These are phyloP conservation scores for Prunella vulgaris DNA, from an alignment of 257 asterid species.

Conservation along the genomic window DNA sequence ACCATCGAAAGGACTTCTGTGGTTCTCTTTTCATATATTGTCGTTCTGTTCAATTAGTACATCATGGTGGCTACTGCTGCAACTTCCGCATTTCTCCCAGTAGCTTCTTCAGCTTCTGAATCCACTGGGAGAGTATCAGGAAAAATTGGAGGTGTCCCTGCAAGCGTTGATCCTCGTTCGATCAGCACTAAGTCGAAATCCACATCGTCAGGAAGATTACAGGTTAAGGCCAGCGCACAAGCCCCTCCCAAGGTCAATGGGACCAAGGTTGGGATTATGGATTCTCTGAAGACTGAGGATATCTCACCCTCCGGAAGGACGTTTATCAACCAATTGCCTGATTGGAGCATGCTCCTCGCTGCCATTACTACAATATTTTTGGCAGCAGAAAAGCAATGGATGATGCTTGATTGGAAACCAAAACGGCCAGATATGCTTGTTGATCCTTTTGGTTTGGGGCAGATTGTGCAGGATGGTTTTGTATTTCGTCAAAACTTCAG, in stretches of 20 bases:
- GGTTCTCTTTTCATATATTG: constrained; percentile 4
- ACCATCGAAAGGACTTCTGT: constrained; percentile 10
- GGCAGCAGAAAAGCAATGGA: constrained; percentile 99
- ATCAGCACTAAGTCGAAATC: constrained; percentile 53
- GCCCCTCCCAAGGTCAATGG: constrained; percentile 94
- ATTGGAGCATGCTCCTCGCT: constrained; percentile 99
- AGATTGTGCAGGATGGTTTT: constrained; percentile 80
- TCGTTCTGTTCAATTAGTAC: constrained; percentile 8
- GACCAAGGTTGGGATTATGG: constrained; percentile 74
- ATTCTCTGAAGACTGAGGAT: constrained; percentile 59
- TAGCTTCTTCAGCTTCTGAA: constrained; percentile 55
- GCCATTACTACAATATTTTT: constrained; percentile 88
- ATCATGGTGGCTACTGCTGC: constrained; percentile 84
- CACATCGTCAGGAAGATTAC: constrained; percentile 54
- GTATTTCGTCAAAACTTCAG: constrained; percentile 90
- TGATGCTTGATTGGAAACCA: constrained; percentile 99
- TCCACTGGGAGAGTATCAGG: constrained; percentile 60
- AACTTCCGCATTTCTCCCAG: constrained; percentile 61
- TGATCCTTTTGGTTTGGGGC: constrained; percentile 86
- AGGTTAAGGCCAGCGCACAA: constrained; percentile 76
- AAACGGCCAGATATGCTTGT: constrained; percentile 73
- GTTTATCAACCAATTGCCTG: constrained; percentile 86
- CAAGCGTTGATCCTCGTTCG: constrained; percentile 58
- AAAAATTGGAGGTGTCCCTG: constrained; percentile 52
- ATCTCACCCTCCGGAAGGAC: constrained; percentile 84